Evolutionary conservation across 2,329 filamentous ascomycete genomes (phyloP).

Genomic region (Cryphonectria naterciae): DNA sequence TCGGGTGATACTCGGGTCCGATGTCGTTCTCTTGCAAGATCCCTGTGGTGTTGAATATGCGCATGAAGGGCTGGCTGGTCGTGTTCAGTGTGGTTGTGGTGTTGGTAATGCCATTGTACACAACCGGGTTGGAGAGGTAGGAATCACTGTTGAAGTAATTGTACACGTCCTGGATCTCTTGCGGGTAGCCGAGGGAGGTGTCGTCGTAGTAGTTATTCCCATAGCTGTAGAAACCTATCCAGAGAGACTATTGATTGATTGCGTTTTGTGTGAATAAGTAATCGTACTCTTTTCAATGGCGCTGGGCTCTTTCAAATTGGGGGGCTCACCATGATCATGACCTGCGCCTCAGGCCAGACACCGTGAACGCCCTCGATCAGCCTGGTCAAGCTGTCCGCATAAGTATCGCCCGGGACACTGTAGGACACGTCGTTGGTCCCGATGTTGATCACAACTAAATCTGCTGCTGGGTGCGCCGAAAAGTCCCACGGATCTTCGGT

Average conservation of each 20-base stretch:
- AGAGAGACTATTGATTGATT: conserved; percentile 47
- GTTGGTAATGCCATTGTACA: conserved; percentile 47
- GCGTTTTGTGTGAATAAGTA: conserved; percentile 17
- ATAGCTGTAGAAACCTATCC: conserved; percentile 55
- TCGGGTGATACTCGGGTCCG: conserved; percentile 61
- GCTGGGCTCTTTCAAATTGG: conserved; percentile 18
- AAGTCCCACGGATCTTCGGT: conserved; percentile 52
- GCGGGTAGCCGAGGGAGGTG: conserved; percentile 46
- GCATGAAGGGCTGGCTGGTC: conserved; percentile 52
- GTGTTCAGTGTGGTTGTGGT: conserved; percentile 39
- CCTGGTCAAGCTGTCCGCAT: conserved; percentile 47
- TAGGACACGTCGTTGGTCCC: conserved; percentile 49
- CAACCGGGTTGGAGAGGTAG: conserved; percentile 45
- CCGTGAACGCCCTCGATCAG: conserved; percentile 52
- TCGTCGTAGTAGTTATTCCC: conserved; percentile 55
- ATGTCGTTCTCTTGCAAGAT: conserved; percentile 67
- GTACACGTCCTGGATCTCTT: conserved; percentile 55
- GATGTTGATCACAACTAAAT: conserved; percentile 51
- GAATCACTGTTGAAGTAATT: conserved; percentile 54
- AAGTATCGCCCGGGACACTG: conserved; percentile 43
- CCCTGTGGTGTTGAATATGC: conserved; percentile 65
- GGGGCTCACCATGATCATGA: conserved; percentile 47
- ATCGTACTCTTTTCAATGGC: conserved; percentile 15
- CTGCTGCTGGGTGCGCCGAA: conserved; percentile 44
- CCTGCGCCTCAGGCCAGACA: conserved; percentile 50